A percentile compares a stretch with the other conserved stretches of the same genome.
Conservation (phyloP, 345 rosid species). For the Syzygium oleosum region DNA sequence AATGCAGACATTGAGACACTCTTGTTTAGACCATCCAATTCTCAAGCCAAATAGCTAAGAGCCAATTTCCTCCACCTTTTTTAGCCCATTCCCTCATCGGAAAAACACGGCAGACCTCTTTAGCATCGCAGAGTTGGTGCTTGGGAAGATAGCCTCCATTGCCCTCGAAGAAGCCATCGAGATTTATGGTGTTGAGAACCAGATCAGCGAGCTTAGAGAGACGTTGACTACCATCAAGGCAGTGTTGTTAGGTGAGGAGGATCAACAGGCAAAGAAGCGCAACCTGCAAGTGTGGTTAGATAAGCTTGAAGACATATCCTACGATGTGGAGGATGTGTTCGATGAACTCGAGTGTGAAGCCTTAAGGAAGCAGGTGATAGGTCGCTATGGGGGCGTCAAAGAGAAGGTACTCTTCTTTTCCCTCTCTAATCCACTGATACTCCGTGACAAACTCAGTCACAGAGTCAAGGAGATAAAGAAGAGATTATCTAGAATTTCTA, state of each 20-base stretch:
- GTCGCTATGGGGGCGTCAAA: neutral
- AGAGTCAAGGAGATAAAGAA: neutral
- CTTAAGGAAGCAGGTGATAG: neutral
- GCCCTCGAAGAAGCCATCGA: neutral
- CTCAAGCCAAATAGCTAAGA: neutral
- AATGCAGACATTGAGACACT: neutral
- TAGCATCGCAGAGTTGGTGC: neutral
- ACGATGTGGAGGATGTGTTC: neutral
- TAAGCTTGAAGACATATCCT: neutral
- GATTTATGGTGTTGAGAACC: neutral
- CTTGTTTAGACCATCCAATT: neutral
- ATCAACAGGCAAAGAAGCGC: neutral
- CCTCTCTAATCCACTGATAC: neutral
- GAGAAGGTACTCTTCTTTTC: neutral
- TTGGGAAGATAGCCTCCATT: neutral
- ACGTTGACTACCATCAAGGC: accelerated
- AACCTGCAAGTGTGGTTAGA: neutral
- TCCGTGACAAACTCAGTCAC: neutral
- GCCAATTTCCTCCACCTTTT: neutral
- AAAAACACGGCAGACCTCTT: neutral
- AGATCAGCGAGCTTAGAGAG: neutral
- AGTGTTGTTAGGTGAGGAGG: neutral
- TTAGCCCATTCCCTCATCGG: neutral
- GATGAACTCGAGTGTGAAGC: neutral
- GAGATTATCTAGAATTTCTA: accelerated